Evolutionary conservation across 1,139 yeast genomes (phyloP).

Genomic region (Nadsonia starkeyi-henricii): DNA sequence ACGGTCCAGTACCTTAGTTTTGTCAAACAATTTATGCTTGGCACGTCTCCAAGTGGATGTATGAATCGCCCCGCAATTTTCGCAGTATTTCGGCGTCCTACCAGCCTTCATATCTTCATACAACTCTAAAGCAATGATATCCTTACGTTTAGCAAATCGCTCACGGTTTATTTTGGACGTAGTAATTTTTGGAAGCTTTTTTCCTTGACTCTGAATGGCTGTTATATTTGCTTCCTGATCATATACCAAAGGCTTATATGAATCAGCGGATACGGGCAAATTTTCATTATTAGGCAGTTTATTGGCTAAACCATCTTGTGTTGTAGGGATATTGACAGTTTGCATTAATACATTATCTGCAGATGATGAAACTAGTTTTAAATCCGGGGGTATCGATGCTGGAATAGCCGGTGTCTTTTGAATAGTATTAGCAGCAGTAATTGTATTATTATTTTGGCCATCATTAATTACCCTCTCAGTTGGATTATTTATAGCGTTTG

Average conservation of each 20-base stretch:
- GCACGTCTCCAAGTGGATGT: background rate
- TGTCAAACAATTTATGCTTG: background rate
- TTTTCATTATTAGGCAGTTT: too few relatives aligned
- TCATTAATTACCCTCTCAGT: too few relatives aligned
- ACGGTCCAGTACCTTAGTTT: background rate
- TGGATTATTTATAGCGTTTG: too few relatives aligned
- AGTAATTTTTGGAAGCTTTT: background rate
- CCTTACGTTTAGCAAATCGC: background rate
- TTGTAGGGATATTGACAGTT: too few relatives aligned
- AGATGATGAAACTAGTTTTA: too few relatives aligned
- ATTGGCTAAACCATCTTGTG: too few relatives aligned
- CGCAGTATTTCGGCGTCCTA: background rate
- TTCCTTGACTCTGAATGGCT: background rate
- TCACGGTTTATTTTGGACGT: background rate
- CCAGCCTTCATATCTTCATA: background rate
- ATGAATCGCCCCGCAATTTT: background rate
- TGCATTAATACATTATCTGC: too few relatives aligned
- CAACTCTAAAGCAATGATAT: background rate
- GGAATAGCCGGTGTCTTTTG: too few relatives aligned
- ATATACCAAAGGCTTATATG: background rate
- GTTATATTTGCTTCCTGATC: background rate
- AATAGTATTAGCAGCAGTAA: too few relatives aligned
- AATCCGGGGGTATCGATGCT: too few relatives aligned
- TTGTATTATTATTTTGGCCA: too few relatives aligned
- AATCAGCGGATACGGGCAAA: too few relatives aligned